Evolutionary conservation across 2,329 filamentous ascomycete species (phyloP), one percentile per base, ranked within the genome.

Genomic region (Calonectria pseudoturangicola): DNA sequence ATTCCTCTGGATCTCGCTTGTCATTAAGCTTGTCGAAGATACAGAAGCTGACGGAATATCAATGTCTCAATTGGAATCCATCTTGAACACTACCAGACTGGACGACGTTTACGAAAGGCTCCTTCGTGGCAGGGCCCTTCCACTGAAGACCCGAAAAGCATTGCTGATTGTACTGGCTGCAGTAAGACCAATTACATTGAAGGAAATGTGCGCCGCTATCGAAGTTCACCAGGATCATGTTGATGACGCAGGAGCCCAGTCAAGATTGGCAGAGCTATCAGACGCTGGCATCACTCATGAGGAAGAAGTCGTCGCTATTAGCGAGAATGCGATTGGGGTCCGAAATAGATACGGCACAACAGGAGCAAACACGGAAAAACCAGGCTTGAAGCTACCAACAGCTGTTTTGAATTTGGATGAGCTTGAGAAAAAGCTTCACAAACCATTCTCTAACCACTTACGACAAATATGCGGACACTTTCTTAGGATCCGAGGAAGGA

Each of bases 401-500:
- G 28, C 28, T 3, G 28, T 54, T 33, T 33, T 16, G 30, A 33
- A 8, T 27, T 13, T 54, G 28, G 16, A 10, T 4, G 15, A 10
- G 28, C 50, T 54, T 33, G 50, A 33, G 10, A 54, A n/a, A 2
- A 6, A 10, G 16, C 50, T 54, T 33, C 50, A 36, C 8, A 54
- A 54, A 16, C 50, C 28, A 36, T 54, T 54, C 28, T 54, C 50
- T 12, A 54, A 54, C 28, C 50, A 54, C 18, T 25, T 54, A 3
- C 27, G 50, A 1, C 50, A 54, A 18, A 54, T 54, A 54, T 54
- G 50, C 16, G 50, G 50, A 16, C 50, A 54, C 28, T 54, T 54
- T 54, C 50, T 54, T 16, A 54, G 50, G 16, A 54, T 54, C 7
- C 27, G 50, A 16, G 50, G 28, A 5, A 33, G 28, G 15, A 54